Conservation (phyloP, 768 basidiomycete genomes). For the Pholiota molesta region DNA sequence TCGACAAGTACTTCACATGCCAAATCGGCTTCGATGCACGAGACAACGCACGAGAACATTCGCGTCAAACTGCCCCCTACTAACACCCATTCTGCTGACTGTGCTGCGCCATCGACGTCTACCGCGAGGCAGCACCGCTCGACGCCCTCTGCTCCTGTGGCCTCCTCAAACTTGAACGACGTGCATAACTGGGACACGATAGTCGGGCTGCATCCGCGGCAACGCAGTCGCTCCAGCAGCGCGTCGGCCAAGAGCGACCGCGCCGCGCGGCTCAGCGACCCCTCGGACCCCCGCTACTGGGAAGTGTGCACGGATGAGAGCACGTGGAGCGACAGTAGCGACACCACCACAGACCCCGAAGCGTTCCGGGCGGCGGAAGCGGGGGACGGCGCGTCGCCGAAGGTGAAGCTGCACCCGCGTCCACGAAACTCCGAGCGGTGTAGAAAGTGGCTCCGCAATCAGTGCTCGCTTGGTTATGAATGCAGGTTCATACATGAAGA, state of each 20-base stretch:
- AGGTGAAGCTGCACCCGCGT: neutral
- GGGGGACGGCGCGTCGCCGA: neutral
- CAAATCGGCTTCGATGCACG: neutral
- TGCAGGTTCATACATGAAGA: constrained; percentile 35
- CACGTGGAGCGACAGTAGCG: neutral
- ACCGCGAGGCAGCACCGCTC: neutral
- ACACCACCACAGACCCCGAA: neutral
- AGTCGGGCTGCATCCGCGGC: neutral
- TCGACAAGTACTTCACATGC: neutral
- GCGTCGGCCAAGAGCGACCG: neutral
- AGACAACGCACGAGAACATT: too few species aligned
- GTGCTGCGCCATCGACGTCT: too few species aligned
- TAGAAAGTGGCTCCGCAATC: constrained; percentile 27
- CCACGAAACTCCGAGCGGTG: constrained; percentile 26
- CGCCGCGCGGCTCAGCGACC: neutral
- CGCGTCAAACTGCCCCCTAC: too few species aligned
- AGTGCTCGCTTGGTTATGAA: constrained; percentile 28
- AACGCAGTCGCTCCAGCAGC: neutral
- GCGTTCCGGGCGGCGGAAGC: neutral
- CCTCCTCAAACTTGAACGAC: neutral
- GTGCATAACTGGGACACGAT: neutral
- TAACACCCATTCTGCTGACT: too few species aligned
- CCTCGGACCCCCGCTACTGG: neutral
- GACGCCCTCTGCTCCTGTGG: neutral
- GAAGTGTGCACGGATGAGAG: neutral